A percentile compares a stretch with the other conserved stretches of the same genome.
phyloP scores from a whole-genome alignment of 176 grass and related monocot species.

The Ampelocalamus luodianensis region DNA sequence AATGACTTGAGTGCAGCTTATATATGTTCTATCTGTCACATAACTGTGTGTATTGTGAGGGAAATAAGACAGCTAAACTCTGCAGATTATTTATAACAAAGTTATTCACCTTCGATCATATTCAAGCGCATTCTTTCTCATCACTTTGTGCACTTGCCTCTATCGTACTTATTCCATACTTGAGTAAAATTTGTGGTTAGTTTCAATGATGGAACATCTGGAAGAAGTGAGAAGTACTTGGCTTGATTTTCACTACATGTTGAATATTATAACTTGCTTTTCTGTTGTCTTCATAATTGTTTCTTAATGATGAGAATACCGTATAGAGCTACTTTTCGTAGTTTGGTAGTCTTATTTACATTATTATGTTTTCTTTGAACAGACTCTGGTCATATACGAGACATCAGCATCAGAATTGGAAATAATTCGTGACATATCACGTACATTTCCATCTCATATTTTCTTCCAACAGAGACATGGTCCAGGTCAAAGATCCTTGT shows the following conservation, averaged over 20 bases:
- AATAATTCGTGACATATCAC: conserved; percentile 97
- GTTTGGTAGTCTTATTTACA: background rate
- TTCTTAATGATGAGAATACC: background rate
- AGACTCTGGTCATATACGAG: conserved; percentile 98
- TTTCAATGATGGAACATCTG: background rate
- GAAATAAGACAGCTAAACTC: background rate
- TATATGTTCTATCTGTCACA: background rate
- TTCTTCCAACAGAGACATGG: conserved; percentile 99
- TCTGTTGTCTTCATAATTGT: background rate
- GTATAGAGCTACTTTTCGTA: conserved; percentile 1
- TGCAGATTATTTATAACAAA: background rate
- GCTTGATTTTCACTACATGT: background rate
- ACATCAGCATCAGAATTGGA: conserved; percentile 92
- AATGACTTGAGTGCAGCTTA: background rate
- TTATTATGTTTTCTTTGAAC: conserved; percentile 26
- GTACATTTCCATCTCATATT: conserved; percentile 97
- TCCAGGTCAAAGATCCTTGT: conserved; percentile 89
- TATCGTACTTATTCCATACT: background rate
- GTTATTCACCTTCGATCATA: background rate
- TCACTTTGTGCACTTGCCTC: background rate
- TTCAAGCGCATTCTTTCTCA: background rate
- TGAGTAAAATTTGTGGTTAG: background rate
- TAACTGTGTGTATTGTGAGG: background rate
- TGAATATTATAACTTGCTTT: conserved; percentile 3
- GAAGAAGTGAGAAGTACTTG: background rate